Evolutionary conservation across 306 rosid species (phyloP).

Genomic region (barrel medic (Medicago truncatula)): DNA sequence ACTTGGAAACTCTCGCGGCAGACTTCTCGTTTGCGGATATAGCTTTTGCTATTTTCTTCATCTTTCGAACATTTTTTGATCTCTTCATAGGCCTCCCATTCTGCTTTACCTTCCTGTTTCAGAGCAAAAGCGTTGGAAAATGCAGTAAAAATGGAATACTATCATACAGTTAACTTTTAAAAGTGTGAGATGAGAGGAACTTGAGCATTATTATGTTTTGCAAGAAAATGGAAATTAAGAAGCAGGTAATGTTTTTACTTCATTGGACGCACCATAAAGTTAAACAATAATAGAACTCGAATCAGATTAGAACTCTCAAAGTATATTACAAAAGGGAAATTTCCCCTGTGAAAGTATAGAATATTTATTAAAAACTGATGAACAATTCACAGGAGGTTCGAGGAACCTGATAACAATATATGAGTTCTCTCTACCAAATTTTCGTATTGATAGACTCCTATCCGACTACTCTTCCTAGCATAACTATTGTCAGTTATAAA

Average conservation of each 20-base stretch:
- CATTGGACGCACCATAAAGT: constrained; percentile 1
- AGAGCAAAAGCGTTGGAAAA: neutral
- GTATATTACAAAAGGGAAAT: neutral
- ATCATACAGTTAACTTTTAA: neutral
- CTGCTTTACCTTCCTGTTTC: constrained; percentile 71
- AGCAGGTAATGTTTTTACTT: neutral
- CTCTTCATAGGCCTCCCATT: constrained; percentile 90
- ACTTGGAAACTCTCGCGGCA: constrained; percentile 60
- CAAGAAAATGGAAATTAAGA: constrained; percentile 23
- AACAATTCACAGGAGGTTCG: neutral
- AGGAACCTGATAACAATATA: neutral
- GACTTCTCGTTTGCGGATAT: constrained; percentile 62
- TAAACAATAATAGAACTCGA: neutral
- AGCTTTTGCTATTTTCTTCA: constrained; percentile 74
- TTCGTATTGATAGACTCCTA: neutral
- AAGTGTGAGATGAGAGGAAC: constrained; percentile 1
- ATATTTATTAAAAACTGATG: neutral
- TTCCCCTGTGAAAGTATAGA: no score
- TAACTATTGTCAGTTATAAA: neutral
- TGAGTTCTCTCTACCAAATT: neutral
- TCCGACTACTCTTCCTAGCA: no score
- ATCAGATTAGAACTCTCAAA: neutral
- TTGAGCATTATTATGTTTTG: constrained; percentile 11
- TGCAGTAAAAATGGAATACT: constrained; percentile 4
- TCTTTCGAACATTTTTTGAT: constrained; percentile 71